These are phyloP conservation scores for Candida tunisiensis DNA, from an alignment of 1,139 yeast genomes.

Conservation along the genomic window DNA sequence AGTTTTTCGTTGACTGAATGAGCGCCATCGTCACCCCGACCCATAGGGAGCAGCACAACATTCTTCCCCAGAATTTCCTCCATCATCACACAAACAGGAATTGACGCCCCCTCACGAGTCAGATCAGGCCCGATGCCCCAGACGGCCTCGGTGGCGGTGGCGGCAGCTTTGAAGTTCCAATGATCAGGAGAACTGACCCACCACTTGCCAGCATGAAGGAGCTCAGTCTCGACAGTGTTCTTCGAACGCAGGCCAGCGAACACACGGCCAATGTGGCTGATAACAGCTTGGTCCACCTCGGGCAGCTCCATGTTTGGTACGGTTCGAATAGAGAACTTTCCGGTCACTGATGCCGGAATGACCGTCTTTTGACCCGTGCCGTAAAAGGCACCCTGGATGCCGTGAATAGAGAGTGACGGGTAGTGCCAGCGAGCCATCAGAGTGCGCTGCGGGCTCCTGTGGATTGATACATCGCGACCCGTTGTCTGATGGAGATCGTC, in stretches of 20 bases:
- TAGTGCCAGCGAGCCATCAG: slow-evolving; percentile 98
- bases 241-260: slow-evolving; percentile 59
- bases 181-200: slow-evolving; percentile 95
- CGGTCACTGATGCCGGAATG: slow-evolving; percentile 85
- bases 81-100: slow-evolving; percentile 88
- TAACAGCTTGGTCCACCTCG: slow-evolving; percentile 63
- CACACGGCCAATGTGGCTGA: slow-evolving; percentile 46
- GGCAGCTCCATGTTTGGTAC: slow-evolving; percentile 83
- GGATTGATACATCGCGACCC: slow-evolving; percentile 72
- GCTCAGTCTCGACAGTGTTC: slow-evolving; percentile 54
- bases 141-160: slow-evolving; percentile 82
- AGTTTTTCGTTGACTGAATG: slow-evolving; percentile 95
- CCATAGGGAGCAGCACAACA: slow-evolving; percentile 87
- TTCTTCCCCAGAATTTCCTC: slow-evolving; percentile 73
- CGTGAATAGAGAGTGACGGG: slow-evolving; percentile 92
- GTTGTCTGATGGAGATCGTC: slow-evolving; percentile 77
- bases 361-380: slow-evolving; percentile 97
- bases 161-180: slow-evolving; percentile 86
- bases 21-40: slow-evolving; percentile 98
- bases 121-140: slow-evolving; percentile 93
- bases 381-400: slow-evolving; percentile 93
- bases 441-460: slow-evolving; percentile 54
- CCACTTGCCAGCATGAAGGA: slow-evolving; percentile 87
- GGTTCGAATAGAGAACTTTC: slow-evolving; percentile 93
- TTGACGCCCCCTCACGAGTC: slow-evolving; percentile 98